phyloP scores from a whole-genome alignment of 495 filamentous ascomycete genomes.

The Hypoxylon subgilvum region DNA sequence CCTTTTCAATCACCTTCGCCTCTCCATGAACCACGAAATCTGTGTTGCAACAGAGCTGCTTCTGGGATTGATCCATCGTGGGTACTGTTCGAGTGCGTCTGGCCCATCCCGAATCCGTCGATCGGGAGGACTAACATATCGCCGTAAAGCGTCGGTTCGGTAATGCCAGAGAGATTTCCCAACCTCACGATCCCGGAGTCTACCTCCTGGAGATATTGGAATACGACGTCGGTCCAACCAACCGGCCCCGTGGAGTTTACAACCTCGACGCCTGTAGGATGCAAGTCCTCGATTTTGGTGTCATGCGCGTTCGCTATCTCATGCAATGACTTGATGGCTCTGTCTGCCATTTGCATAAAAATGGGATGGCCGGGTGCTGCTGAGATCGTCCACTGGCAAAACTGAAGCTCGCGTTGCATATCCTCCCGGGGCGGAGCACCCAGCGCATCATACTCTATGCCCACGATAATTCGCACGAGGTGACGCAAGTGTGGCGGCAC shows the following conservation, averaged over 20 bases:
- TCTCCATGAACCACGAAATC: neutral
- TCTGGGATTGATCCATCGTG: neutral
- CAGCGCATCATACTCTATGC: neutral
- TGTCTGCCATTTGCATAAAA: neutral
- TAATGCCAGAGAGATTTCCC: neutral
- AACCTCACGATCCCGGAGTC: too few species aligned
- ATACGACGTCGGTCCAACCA: neutral
- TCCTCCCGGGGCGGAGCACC: neutral
- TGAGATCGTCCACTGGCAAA: neutral
- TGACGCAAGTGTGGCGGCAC: neutral
- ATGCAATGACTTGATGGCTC: neutral
- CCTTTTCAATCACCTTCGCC: too few species aligned
- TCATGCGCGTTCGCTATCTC: neutral
- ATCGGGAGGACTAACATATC: neutral
- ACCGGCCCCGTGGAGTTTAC: neutral
- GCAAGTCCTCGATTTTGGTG: neutral
- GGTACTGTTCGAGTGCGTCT: neutral
- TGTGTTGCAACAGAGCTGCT: neutral
- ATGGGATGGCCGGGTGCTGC: neutral
- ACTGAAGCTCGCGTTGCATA: neutral
- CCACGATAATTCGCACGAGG: neutral
- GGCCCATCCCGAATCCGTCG: neutral
- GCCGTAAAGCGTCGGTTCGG: neutral
- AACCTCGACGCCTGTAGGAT: neutral
- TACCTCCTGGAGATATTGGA: neutral